phyloP scores from a whole-genome alignment of 495 filamentous ascomycete species.

The Penicillium ochrochloron region DNA sequence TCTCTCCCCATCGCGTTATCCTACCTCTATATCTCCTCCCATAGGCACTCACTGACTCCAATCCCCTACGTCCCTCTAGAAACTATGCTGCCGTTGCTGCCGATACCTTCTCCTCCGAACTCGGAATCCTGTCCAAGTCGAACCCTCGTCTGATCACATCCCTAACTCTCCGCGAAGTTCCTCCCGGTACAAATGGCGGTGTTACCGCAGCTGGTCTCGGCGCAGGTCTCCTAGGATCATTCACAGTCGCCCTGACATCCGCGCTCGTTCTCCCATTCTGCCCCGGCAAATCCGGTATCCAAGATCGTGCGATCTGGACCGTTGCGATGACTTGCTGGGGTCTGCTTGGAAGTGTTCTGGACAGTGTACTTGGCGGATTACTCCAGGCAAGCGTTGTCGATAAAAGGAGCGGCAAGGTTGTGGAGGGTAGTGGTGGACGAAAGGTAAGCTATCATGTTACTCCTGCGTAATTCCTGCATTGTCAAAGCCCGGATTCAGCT shows the following conservation, averaged over 20 bases:
- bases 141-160: conserved; percentile 87
- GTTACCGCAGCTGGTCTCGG: conserved; percentile 73
- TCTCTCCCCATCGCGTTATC: conserved; percentile 17
- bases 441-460: conserved; percentile 56
- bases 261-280: conserved; percentile 74
- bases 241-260: conserved; percentile 69
- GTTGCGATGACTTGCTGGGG: conserved; percentile 71
- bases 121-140: conserved; percentile 82
- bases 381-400: conserved; percentile 89
- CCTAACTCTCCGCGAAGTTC: conserved; percentile 71
- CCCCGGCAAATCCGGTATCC: conserved; percentile 44
- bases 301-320: conserved; percentile 59
- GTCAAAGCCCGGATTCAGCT: background rate
- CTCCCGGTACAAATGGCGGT: conserved; percentile 90
- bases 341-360: conserved; percentile 76
- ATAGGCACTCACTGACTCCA: background rate
- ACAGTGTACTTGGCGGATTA: conserved; percentile 83
- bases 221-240: conserved; percentile 76
- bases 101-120: conserved; percentile 94
- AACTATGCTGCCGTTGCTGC: conserved; percentile 92
- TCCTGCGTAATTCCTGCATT: background rate
- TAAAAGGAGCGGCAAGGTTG: conserved; percentile 77
- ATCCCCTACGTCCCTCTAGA: conserved; percentile 23
- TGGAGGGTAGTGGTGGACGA: conserved; percentile 83
- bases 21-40: background rate